These are phyloP conservation scores for Lophiostoma macrostomum DNA, from an alignment of 495 filamentous ascomycete genomes.

Conservation along the genomic window DNA sequence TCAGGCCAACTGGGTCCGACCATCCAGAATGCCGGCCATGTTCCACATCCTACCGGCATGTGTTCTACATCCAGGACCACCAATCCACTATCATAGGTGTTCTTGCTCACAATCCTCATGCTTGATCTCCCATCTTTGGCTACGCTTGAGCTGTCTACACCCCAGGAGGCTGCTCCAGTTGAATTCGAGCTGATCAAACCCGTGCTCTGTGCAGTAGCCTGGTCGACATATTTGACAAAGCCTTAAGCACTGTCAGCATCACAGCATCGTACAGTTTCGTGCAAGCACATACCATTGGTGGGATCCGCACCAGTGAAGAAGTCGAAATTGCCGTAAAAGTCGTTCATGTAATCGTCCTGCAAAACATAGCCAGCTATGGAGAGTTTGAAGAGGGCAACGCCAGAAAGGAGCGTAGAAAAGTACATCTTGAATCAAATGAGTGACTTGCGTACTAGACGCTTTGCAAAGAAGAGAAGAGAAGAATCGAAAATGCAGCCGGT, in stretches of 20 bases:
- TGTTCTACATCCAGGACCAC: conserved; percentile 42
- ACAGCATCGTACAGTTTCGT: neutral
- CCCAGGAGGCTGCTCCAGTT: conserved; percentile 29
- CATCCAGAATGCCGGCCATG: conserved; percentile 46
- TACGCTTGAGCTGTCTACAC: conserved; percentile 37
- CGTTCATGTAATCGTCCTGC: conserved; percentile 46
- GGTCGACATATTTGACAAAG: conserved; percentile 40
- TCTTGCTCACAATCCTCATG: conserved; percentile 42
- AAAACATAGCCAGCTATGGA: conserved; percentile 50
- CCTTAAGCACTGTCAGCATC: conserved; percentile 7
- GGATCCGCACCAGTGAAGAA: conserved; percentile 45
- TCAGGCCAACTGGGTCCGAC: conserved; percentile 43
- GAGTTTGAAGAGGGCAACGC: conserved; percentile 46
- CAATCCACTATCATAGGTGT: conserved; percentile 38
- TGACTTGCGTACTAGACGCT: conserved; percentile 27
- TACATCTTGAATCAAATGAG: conserved; percentile 42
- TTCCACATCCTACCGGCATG: conserved; percentile 44
- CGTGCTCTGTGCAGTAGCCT: conserved; percentile 30
- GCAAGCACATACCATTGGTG: conserved; percentile 32
- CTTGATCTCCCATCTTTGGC: conserved; percentile 37
- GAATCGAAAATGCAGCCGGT: conserved; percentile 4
- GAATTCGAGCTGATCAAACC: conserved; percentile 34
- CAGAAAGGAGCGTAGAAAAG: conserved; percentile 44
- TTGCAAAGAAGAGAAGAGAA: conserved; percentile 5
- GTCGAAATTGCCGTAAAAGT: conserved; percentile 53